Percentiles rank a stretch among this genome's conserved stretches.
phyloP scores from a whole-genome alignment of 441 rosid genomes.

The Gossypium aridum region DNA sequence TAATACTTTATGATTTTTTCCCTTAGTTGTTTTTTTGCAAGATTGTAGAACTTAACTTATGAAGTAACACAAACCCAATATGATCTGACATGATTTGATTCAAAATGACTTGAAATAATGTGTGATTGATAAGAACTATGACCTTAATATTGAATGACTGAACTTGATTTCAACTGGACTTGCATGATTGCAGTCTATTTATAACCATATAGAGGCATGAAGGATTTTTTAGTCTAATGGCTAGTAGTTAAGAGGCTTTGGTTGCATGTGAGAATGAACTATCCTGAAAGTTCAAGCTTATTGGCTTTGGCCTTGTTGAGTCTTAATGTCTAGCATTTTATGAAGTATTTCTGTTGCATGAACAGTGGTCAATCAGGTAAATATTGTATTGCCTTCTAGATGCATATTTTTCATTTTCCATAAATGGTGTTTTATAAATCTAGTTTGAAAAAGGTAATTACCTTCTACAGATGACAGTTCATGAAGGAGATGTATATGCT shows the following conservation, averaged over 20 bases:
- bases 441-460: slow-evolving; percentile 2
- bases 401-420: not conserved
- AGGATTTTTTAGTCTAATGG: not conserved
- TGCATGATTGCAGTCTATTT: not conserved
- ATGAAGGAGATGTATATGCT: slow-evolving; percentile 43
- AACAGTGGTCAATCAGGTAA: not conserved
- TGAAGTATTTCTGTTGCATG: not conserved
- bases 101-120: not conserved
- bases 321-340: not conserved
- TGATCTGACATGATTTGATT: not conserved
- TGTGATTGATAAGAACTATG: not conserved
- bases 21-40: not conserved
- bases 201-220: not conserved
- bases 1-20: not conserved
- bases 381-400: not conserved
- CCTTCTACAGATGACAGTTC: slow-evolving; percentile 48
- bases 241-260: not conserved
- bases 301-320: not conserved
- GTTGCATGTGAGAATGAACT: not conserved
- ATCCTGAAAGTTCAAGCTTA: slow-evolving; percentile 1
- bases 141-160: not conserved
- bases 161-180: not conserved
- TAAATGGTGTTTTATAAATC: not conserved
- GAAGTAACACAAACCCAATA: not conserved
- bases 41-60: not conserved